phyloP scores from a whole-genome alignment of 352 stramenopile species.

The Peronospora belbahrii region DNA sequence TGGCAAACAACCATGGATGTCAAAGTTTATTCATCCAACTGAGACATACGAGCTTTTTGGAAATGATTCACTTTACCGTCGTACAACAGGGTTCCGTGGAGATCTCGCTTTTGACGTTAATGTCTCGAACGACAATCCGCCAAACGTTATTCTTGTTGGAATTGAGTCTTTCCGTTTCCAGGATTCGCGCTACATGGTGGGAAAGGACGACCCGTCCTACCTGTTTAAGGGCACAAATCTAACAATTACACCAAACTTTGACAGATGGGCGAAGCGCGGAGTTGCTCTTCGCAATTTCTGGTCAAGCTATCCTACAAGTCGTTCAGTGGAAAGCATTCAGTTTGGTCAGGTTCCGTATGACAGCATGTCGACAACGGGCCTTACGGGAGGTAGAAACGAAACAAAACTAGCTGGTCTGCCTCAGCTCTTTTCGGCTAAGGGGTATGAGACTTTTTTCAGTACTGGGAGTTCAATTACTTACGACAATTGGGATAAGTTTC shows the following conservation, averaged over 20 bases:
- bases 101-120: slow-evolving; percentile 18
- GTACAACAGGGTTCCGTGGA: slow-evolving; percentile 13
- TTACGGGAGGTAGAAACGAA: slow-evolving; percentile 17
- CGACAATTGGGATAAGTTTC: slow-evolving; percentile 44
- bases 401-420: slow-evolving; percentile 34
- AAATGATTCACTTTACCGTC: slow-evolving; percentile 18
- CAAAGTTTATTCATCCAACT: slow-evolving; percentile 16
- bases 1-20: slow-evolving; percentile 4
- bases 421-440: slow-evolving; percentile 42
- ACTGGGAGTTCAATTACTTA: slow-evolving; percentile 33
- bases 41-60: slow-evolving; percentile 17
- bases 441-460: slow-evolving; percentile 43
- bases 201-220: slow-evolving; percentile 28
- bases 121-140: slow-evolving; percentile 15
- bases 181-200: slow-evolving; percentile 46
- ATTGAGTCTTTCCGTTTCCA: slow-evolving; percentile 52
- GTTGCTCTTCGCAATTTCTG: slow-evolving; percentile 55
- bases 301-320: slow-evolving; percentile 48
- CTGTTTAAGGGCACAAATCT: slow-evolving; percentile 20
- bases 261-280: slow-evolving; percentile 41
- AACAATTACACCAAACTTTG: slow-evolving; percentile 45
- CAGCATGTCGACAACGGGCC: slow-evolving; percentile 25
- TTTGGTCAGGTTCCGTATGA: slow-evolving; percentile 47
- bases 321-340: slow-evolving; percentile 43
- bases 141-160: slow-evolving; percentile 42